Evolutionary conservation across 768 basidiomycete species (phyloP).

Genomic region (Lactarius quietus): DNA sequence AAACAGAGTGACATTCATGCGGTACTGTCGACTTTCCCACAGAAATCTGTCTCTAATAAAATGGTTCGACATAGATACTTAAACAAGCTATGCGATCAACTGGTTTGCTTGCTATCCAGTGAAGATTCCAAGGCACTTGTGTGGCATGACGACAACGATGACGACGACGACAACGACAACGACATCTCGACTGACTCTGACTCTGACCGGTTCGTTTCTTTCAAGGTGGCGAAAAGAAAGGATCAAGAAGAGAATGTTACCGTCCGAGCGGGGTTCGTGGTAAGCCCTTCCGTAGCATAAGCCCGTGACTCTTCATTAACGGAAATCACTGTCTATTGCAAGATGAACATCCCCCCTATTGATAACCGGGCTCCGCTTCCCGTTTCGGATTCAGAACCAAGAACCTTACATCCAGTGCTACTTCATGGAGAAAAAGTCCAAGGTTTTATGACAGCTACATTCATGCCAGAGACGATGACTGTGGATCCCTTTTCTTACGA

Average conservation of each 20-base stretch:
- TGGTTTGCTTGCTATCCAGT: slow-evolving; percentile 47
- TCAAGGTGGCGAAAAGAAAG: slow-evolving; percentile 51
- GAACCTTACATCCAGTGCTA: slow-evolving; percentile 1
- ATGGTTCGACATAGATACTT: slow-evolving; percentile 3
- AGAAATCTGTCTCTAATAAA: neutral
- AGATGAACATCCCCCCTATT: slow-evolving; percentile 1
- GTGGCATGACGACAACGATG: slow-evolving; percentile 39
- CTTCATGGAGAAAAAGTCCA: slow-evolving; percentile 26
- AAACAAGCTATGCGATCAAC: slow-evolving; percentile 43
- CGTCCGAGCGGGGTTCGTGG: slow-evolving; percentile 44
- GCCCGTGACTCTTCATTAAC: neutral
- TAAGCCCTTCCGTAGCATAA: slow-evolving; percentile 24
- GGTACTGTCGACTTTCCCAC: slow-evolving; percentile 36
- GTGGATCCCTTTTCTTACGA: neutral
- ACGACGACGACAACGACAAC: slow-evolving; percentile 5
- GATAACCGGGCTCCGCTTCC: neutral
- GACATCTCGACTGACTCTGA: slow-evolving; percentile 34
- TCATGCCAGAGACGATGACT: neutral
- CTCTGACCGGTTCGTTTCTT: slow-evolving; percentile 48
- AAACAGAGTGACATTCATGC: slow-evolving; percentile 61
- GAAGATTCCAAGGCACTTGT: slow-evolving; percentile 45
- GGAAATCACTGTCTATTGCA: neutral
- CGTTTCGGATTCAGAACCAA: neutral
- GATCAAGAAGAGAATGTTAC: slow-evolving; percentile 53
- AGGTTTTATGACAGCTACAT: slow-evolving; percentile 22